Base-by-base conservation (phyloP, 768 basidiomycete species). In the Lactarius deliciosus region DNA sequence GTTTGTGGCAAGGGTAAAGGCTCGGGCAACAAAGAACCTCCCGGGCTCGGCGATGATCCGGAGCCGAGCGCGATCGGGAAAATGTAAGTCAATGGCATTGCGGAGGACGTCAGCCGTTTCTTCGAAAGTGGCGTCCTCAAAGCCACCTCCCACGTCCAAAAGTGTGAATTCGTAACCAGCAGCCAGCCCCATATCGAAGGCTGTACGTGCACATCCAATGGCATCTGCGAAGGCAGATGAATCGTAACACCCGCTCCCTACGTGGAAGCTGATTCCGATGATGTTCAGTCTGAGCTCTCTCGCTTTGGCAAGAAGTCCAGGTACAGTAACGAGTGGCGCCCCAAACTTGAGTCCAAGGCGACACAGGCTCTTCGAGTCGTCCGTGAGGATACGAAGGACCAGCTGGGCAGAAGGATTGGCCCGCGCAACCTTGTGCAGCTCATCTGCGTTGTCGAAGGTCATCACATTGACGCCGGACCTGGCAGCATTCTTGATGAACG, bases 381-480 rank as follows among this genome's bases (percentile, higher is more conserved):
- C 97, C n/a, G 96, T 95, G 57, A 98, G 82, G 76, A 99, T 98
- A 71, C 97, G 92, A 43, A 98, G 78, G 71, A 98, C 87, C 57
- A 97, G 85, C 77, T 92, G 88, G 10, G 97, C 96, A 38, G 77
- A 72, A 0, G 95, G 92, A 75, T 95, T 87, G 6, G 82, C 78
- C 40, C 90, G 88, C 20, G 91, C 86, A 67, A 98, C 86, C 80
- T 99, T 99, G 86, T 90, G 85, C 20, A 99, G 80, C 76, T 99
- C 97, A 78, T 99, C 97, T 47, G 85, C 85, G 77, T 98, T 99
- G 81, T 99, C 97, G 75, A 99, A 99, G 6, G 96, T 98, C 96
- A 98, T 97, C 79, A 84, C 87, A 74, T 93, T 84, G 61, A 98
- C 96, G 25, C 91, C 88, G 38, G 81, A 77, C 72, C 84, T 86